Percentiles rank a stretch among this genome's conserved stretches.
Conservation (phyloP, 257 asterid species). For the Mentha longifolia region DNA sequence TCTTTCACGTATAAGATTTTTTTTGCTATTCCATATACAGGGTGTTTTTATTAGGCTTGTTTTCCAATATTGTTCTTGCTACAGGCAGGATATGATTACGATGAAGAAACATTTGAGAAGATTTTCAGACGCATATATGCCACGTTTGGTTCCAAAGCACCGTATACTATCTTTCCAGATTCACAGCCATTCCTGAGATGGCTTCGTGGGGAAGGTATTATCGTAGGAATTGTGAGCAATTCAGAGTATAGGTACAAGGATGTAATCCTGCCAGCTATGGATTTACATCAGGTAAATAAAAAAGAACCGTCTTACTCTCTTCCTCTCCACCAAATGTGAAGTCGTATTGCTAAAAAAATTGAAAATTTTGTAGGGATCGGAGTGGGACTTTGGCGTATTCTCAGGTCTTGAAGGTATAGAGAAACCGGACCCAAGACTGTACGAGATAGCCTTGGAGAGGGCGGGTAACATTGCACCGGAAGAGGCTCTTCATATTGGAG, state of each 20-base stretch:
- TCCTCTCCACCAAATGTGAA: not conserved
- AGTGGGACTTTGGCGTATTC: slow-evolving; percentile 98
- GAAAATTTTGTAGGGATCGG: slow-evolving; percentile 70
- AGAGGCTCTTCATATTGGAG: slow-evolving; percentile 90
- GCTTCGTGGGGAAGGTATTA: slow-evolving; percentile 68
- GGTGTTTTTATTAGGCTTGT: slow-evolving; percentile 13
- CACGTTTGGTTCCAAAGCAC: slow-evolving; percentile 95
- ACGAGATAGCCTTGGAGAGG: slow-evolving; percentile 79
- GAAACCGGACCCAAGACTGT: slow-evolving; percentile 85
- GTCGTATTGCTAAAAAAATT: not conserved
- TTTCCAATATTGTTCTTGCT: slow-evolving; percentile 26
- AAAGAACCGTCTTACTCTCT: not conserved
- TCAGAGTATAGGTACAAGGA: slow-evolving; percentile 90
- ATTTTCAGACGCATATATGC: slow-evolving; percentile 82
- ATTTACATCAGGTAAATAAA: slow-evolving; percentile 68
- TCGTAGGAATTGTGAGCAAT: slow-evolving; percentile 89
- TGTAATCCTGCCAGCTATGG: slow-evolving; percentile 93
- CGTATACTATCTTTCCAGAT: slow-evolving; percentile 78
- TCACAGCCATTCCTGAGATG: slow-evolving; percentile 84
- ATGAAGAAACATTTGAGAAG: slow-evolving; percentile 90
- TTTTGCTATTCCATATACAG: too few species aligned
- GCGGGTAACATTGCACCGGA: slow-evolving; percentile 83
- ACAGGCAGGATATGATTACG: slow-evolving; percentile 97
- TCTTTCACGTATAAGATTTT: not conserved
- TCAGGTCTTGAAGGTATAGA: slow-evolving; percentile 95